Base-by-base conservation (phyloP, 768 basidiomycete genomes). In the Leucocoprinus leucothites region DNA sequence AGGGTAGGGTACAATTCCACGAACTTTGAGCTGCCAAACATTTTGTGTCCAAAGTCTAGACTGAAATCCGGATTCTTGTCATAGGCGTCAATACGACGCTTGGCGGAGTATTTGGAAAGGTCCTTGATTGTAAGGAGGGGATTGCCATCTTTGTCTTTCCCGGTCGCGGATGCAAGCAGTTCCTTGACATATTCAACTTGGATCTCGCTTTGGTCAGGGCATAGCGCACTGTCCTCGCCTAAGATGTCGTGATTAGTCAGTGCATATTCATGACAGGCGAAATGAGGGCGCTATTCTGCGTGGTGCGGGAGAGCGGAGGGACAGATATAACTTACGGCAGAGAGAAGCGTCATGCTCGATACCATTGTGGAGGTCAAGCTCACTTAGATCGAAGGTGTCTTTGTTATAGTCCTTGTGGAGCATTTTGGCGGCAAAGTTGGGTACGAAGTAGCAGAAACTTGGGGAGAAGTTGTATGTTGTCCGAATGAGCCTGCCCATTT, bases 311-410 rank as follows among this genome's bases (percentile, higher is more conserved):
- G 34, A 31, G 14, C 26, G n/a, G 18, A 31, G 46, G 22, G 13
- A 40, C 8, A n/a, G 21, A 22, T 49, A 34, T 22, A 76, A 76
- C 81, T 44, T 65, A 86, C 86, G 76, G 14, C 76, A 74, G 19
- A 88, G 70, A 0, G 84, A 86, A 0, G 72, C 85, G 61, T 88
- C 85, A 60, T 88, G 85, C 59, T 88, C 87, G 52, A 89, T 89
- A 5, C 85, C 83, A 57, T 89, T 90, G 66, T 91, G 90, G 11
- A 86, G 64, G 63, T 81, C 81, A 40, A 92, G 73, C 31, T 91
- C 88, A 8, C 71, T 69, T 11, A 92, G 71, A 62, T 91, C 81
- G 59, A 89, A 80, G 6, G 71, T 81, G 53, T 84, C 89, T 71
- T 70, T 76, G 52, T 61, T 58, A 60, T 88, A 91, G 19, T 69